Base-by-base conservation (phyloP, 805 yeast species). In the Metschnikowia reukaufii region DNA sequence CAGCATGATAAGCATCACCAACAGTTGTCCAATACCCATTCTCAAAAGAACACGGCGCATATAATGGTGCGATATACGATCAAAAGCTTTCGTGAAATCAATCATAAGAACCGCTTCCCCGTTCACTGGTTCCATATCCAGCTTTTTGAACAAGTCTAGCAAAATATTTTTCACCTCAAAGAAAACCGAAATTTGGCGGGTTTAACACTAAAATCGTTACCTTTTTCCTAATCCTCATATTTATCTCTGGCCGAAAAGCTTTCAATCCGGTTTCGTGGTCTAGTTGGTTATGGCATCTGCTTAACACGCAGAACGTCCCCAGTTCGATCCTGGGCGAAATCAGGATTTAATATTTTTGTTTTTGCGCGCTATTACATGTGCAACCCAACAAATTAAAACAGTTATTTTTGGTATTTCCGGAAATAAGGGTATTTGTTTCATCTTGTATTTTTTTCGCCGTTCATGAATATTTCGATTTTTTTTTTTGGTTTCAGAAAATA, bases 231-330 rank as follows among this genome's bases (percentile, higher is more conserved):
- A 9, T n/a, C 27, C 9, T 6, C 9, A 9, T 23, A 9, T 9
- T 23, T 6, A 23, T 7, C 27, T 23, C 6, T 9, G 9, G 27
- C 27, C 6, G 9, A 6, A 23, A 9, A 23, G 9, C 6, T 6
- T 23, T 23, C 18, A 36, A 15, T 27, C 13, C 33, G 59, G 57
- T 55, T 55, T 50, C 59, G 89, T 90, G 96, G 97, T 90, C 96
- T 90, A 90, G 96, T 90, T 74, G 97, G 97, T 91, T 81, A 90
- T 90, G 96, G 96, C 97, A 88, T 88, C 94, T 90, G 97, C 97
- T 88, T 90, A 88, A 91, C 97, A 90, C 97, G 97, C 96, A 89
- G 94, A 88, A 88, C 92, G 97, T 92, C 97, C 97, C 97, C 97
- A 90, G 97, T 92, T 92, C 97, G 97, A 92, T 89, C 97, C 97